These are phyloP conservation scores for Mikania micrantha DNA, from an alignment of 129 eudicot species.

Conservation along the genomic window DNA sequence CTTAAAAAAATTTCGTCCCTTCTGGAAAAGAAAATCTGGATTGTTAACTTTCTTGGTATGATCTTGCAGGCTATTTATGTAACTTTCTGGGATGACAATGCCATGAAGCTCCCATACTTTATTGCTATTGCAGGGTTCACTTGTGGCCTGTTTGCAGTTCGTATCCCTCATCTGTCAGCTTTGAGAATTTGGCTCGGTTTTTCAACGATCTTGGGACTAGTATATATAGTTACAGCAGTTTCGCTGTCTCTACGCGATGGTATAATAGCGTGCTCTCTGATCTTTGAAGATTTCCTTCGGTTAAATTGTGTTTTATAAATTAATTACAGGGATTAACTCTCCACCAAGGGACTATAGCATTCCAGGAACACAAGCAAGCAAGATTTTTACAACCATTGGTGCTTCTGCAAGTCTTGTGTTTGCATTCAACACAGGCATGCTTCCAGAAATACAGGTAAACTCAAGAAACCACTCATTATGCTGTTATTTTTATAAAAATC, in stretches of 20 bases:
- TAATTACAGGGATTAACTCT: slow-evolving; percentile 50
- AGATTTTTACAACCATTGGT: slow-evolving; percentile 69
- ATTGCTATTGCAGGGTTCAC: slow-evolving; percentile 66
- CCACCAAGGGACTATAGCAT: slow-evolving; percentile 74
- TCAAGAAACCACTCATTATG: not conserved
- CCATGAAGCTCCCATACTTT: slow-evolving; percentile 74
- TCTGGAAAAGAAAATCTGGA: too few species aligned
- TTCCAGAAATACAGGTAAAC: slow-evolving; percentile 90
- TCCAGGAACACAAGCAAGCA: slow-evolving; percentile 43
- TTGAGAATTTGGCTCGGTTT: slow-evolving; percentile 68
- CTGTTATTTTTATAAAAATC: not conserved
- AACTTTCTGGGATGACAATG: slow-evolving; percentile 47
- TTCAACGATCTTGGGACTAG: slow-evolving; percentile 69
- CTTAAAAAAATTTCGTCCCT: too few species aligned
- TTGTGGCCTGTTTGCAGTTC: slow-evolving; percentile 69
- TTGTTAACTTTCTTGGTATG: not conserved
- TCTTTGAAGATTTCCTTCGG: not conserved
- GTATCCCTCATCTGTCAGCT: slow-evolving; percentile 78
- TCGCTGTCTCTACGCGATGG: slow-evolving; percentile 76
- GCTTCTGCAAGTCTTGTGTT: slow-evolving; percentile 87
- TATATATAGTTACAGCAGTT: slow-evolving; percentile 56
- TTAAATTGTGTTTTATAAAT: not conserved
- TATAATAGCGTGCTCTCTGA: slow-evolving; percentile 26
- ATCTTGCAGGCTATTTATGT: slow-evolving; percentile 66
- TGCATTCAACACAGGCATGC: slow-evolving; percentile 96